Percentiles rank a stretch among this genome's conserved stretches.
Evolutionary conservation across 495 filamentous ascomycete species (phyloP).

Genomic region (Ascobolus immersus): DNA sequence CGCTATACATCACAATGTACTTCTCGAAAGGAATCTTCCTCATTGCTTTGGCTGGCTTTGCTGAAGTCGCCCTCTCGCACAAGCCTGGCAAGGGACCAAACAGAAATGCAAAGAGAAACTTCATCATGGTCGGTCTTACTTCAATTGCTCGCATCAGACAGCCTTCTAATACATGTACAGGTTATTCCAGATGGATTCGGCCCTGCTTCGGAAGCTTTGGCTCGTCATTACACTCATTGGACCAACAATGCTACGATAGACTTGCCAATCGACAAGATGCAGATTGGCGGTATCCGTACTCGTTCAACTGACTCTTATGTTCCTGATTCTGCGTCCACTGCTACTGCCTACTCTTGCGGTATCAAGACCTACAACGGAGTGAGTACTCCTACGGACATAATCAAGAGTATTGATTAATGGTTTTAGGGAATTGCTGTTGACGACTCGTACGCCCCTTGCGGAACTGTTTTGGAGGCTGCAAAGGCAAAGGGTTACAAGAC

Average conservation of each 20-base stretch:
- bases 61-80: too few relatives aligned
- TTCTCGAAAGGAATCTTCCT: too few relatives aligned
- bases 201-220: conserved; percentile 15
- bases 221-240: conserved; percentile 15
- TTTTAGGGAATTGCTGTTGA: conserved; percentile 11
- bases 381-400: not conserved
- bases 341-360: conserved; percentile 17
- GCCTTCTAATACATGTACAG: too few relatives aligned
- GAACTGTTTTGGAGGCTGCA: conserved; percentile 17
- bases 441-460: conserved; percentile 11
- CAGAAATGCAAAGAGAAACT: too few relatives aligned
- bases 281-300: conserved; percentile 16
- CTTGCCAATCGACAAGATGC: conserved; percentile 16
- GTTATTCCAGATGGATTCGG: conserved; percentile 18
- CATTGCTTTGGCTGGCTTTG: too few relatives aligned
- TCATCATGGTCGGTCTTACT: too few relatives aligned
- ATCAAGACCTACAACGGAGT: conserved; percentile 16
- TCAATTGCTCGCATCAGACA: too few relatives aligned
- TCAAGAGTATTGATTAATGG: not conserved
- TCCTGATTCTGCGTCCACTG: conserved; percentile 16
- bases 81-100: too few relatives aligned
- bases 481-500: conserved; percentile 16
- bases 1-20: too few relatives aligned
- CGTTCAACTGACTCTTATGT: conserved; percentile 16
- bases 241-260: conserved; percentile 12